Percentiles rank a stretch among this genome's conserved stretches.
Evolutionary conservation across 2,329 filamentous ascomycete species (phyloP).

Genomic region (Colletotrichum sidae): DNA sequence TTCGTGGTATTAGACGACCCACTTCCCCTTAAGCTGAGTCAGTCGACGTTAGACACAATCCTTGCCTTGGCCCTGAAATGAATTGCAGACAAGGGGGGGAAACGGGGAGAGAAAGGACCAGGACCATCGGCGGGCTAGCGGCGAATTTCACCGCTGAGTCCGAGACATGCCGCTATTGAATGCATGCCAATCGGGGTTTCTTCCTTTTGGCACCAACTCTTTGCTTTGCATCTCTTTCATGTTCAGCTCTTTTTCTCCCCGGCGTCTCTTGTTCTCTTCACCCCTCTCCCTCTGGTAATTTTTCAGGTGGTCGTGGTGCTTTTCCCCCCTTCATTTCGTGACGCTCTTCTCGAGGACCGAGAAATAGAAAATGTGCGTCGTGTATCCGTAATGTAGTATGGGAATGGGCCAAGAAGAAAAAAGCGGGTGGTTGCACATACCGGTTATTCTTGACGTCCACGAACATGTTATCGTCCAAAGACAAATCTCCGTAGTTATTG

Average conservation of each 20-base stretch:
- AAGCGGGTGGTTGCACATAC: conserved; percentile 54
- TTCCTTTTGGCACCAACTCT: neutral
- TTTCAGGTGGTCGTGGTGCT: conserved; percentile 12
- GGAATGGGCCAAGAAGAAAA: conserved; percentile 24
- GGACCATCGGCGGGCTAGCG: conserved; percentile 8
- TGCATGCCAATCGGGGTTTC: conserved; percentile 26
- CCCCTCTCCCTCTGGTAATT: neutral
- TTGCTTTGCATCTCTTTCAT: neutral
- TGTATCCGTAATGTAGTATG: conserved; percentile 14
- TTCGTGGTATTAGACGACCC: conserved; percentile 72
- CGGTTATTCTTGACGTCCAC: conserved; percentile 67
- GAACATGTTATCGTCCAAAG: conserved; percentile 68
- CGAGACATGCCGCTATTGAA: conserved; percentile 38
- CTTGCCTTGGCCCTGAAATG: conserved; percentile 38
- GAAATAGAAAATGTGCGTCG: conserved; percentile 13
- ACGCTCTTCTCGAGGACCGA: conserved; percentile 1
- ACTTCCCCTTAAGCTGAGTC: conserved; percentile 63
- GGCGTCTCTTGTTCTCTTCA: neutral
- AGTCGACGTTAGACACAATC: conserved; percentile 47
- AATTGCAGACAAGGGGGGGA: conserved; percentile 37
- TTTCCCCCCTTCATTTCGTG: neutral
- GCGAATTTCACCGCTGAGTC: conserved; percentile 30
- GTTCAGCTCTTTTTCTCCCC: conserved; percentile 2
- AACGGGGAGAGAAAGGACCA: conserved; percentile 21
- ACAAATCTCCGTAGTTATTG: conserved; percentile 48